These are phyloP conservation scores for Solanum infundibuliforme DNA, from an alignment of 257 asterid species.

Conservation along the genomic window DNA sequence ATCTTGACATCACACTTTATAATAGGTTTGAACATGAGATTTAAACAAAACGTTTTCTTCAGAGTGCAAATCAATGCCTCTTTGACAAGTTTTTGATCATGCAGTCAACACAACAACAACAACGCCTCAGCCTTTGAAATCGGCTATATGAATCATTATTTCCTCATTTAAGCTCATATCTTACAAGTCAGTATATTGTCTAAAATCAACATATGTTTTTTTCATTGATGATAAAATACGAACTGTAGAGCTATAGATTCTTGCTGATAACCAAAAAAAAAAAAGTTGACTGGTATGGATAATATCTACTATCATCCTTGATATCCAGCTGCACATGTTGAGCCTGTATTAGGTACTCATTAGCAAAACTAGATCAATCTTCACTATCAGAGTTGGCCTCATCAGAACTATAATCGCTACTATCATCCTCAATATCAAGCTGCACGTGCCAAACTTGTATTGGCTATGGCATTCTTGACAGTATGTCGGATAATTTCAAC, in stretches of 20 bases:
- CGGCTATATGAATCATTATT: not conserved
- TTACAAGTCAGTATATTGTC: not conserved
- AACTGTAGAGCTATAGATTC: not conserved
- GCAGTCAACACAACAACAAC: not conserved
- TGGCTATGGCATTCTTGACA: conserved; percentile 63
- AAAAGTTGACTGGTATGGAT: not conserved
- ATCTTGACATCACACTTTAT: not conserved
- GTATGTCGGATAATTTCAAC: conserved; percentile 58
- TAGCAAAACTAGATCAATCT: conserved; percentile 28
- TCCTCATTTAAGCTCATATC: not conserved
- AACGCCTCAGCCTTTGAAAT: not conserved
- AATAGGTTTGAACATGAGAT: not conserved
- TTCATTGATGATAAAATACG: not conserved
- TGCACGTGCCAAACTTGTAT: conserved; percentile 87
- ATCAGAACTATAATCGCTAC: conserved; percentile 70
- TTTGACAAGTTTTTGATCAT: not conserved
- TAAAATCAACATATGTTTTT: not conserved
- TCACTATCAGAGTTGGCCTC: conserved; percentile 66
- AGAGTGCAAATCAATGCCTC: not conserved
- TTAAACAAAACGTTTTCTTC: not conserved
- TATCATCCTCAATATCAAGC: conserved; percentile 81
- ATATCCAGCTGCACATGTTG: conserved; percentile 87
- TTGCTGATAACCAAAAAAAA: not conserved
- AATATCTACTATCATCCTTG: conserved; percentile 58
- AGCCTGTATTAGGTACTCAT: conserved; percentile 51